Base-by-base conservation (phyloP, 768 basidiomycete genomes). In the Lentinula aciculospora region DNA sequence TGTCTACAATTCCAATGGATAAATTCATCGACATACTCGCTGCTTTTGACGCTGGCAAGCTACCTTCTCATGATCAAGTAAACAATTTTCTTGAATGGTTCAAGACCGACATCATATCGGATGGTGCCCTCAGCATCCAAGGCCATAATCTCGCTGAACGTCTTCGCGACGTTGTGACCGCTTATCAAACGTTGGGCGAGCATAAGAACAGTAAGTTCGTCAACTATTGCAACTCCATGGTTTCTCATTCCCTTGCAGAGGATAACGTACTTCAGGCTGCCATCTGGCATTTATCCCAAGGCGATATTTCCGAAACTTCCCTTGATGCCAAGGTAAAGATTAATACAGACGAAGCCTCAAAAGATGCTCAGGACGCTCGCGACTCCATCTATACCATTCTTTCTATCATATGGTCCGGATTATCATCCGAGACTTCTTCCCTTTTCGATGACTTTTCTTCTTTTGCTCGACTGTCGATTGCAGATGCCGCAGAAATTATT, bases 1-100 rank as follows among this genome's bases (percentile, higher is more conserved):
- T 9, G 25, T 6, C 27, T 25, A 13, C 17, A 39, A 25, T n/a
- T 9, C 67, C 58, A 57, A 89, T 89, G 86, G 85, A 90, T 58
- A 82, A 80, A 71, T 60, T 78, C 48, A 74, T 84, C 17, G 83
- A 84, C 36, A 64, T 88, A 25, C 66, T 85, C 57, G 88, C 85
- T 47, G 88, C 88, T 7, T 69, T 89, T 63, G 78, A 83, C 60
- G 86, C 86, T 17, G 86, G 86, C 21, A 90, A 90, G 65, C 72
- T 88, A 3, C 88, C 88, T 17, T 76, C 76, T 1, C 83, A 86
- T 10, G 68, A 78, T 28, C 88, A 90, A 65, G 62, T 81, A 37
- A 75, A 76, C 59, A 65, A 65, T 0, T 75, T 78, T 64, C 76
- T 86, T 61, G 81, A 86, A 65, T 83, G 77, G 75, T 64, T 82